phyloP scores from a whole-genome alignment of 768 basidiomycete genomes.

The Amanita exitialis region DNA sequence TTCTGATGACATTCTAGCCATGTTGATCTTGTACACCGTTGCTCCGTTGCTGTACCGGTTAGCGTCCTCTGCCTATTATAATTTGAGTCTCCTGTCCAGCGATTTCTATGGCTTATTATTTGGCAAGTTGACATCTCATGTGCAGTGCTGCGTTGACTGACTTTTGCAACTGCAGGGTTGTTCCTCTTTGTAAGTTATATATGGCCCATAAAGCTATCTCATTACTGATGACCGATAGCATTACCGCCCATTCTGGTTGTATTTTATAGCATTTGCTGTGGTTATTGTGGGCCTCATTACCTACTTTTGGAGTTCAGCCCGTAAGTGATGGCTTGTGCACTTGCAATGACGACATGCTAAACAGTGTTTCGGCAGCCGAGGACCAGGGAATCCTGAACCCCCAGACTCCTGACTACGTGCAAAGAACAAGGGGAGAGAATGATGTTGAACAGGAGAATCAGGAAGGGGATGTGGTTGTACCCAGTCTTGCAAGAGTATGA shows the following conservation, averaged over 20 bases:
- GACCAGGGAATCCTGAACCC: constrained; percentile 61
- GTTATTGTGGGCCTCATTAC: constrained; percentile 65
- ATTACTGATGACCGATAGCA: constrained; percentile 35
- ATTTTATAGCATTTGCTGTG: constrained; percentile 71
- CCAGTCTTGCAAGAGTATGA: not conserved
- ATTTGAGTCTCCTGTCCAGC: constrained; percentile 76
- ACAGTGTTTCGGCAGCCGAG: constrained; percentile 37
- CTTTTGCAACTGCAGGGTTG: constrained; percentile 22
- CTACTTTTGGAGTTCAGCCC: constrained; percentile 82
- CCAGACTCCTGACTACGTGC: constrained; percentile 49
- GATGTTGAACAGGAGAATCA: not conserved
- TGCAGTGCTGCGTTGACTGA: not conserved
- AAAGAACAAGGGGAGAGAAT: constrained; percentile 1
- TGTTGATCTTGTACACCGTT: constrained; percentile 79
- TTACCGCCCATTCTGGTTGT: constrained; percentile 79
- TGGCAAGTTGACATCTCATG: constrained; percentile 25
- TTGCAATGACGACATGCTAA: not conserved
- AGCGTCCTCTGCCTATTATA: constrained; percentile 80
- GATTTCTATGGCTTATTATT: constrained; percentile 86
- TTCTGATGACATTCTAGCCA: constrained; percentile 35
- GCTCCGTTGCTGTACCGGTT: constrained; percentile 81
- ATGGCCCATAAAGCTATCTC: constrained; percentile 1
- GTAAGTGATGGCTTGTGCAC: constrained; percentile 33
- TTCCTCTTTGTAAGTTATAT: constrained; percentile 36
- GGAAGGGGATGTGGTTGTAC: not conserved